phyloP scores from a whole-genome alignment of 1,284 basidiomycete genomes.

The Phaffia rhodozyma region DNA sequence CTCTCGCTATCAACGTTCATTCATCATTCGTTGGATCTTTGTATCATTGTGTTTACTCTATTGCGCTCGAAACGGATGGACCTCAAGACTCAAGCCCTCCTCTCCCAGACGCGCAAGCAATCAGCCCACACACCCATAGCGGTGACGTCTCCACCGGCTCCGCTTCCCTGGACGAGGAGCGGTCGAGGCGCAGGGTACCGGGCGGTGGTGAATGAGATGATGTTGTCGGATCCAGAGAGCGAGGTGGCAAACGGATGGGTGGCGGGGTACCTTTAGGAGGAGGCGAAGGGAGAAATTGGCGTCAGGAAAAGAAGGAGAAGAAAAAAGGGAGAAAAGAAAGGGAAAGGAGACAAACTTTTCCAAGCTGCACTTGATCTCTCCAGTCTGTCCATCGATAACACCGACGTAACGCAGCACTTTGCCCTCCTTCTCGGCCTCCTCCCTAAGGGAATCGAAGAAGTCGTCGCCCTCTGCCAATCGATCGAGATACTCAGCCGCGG shows the following conservation, averaged over 20 bases:
- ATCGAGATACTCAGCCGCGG: constrained; percentile 69
- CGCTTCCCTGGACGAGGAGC: constrained; percentile 86
- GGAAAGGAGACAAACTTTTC: constrained; percentile 49
- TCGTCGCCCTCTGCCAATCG: constrained; percentile 74
- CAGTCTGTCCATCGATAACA: constrained; percentile 68
- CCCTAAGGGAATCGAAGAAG: constrained; percentile 62
- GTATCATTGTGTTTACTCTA: too few relatives aligned
- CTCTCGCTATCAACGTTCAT: too few relatives aligned
- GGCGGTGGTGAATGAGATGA: constrained; percentile 91
- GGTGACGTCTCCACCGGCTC: constrained; percentile 92
- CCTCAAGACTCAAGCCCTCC: constrained; percentile 14
- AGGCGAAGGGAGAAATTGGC: neutral
- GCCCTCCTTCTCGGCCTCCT: constrained; percentile 61
- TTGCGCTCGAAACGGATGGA: too few relatives aligned
- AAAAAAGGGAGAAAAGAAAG: constrained; percentile 2
- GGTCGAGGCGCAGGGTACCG: constrained; percentile 52
- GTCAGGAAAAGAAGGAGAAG: neutral
- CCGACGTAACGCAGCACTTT: constrained; percentile 88
- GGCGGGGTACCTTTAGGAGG: constrained; percentile 55
- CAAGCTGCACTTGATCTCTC: constrained; percentile 70
- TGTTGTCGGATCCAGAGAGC: constrained; percentile 91
- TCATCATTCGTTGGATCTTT: too few relatives aligned
- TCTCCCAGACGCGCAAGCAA: constrained; percentile 35
- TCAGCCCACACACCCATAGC: constrained; percentile 94
- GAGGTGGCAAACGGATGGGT: constrained; percentile 91